A percentile compares a stretch with the other conserved stretches of the same genome.
Evolutionary conservation across 129 eudicot genomes (phyloP).

Genomic region (Cynara cardunculus): DNA sequence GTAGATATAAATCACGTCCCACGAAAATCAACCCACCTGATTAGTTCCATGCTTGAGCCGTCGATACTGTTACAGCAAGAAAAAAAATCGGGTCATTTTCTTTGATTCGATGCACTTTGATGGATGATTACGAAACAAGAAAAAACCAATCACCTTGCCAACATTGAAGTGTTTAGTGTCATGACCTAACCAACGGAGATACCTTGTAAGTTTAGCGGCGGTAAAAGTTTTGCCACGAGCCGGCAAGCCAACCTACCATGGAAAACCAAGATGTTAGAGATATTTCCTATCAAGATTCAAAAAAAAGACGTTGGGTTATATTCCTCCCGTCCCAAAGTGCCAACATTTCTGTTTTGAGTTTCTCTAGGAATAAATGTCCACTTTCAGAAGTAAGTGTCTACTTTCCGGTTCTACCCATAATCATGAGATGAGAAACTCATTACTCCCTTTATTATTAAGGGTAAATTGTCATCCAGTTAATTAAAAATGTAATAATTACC

Average conservation of each 20-base stretch:
- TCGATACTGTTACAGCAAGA: conserved; percentile 68
- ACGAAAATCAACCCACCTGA: conserved; percentile 52
- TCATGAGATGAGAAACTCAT: background rate
- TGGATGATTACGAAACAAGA: background rate
- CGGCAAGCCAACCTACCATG: conserved; percentile 88
- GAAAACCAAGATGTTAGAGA: background rate
- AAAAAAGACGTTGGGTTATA: background rate
- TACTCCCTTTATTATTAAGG: background rate
- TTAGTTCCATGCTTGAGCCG: conserved; percentile 92
- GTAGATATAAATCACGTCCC: background rate
- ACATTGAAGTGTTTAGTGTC: conserved; percentile 98
- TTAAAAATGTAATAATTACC: background rate
- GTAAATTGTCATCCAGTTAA: background rate
- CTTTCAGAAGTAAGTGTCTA: background rate
- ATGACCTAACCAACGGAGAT: conserved; percentile 99
- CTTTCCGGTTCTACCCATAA: background rate
- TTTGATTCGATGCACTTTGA: conserved; percentile 8
- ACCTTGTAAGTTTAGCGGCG: conserved; percentile 95
- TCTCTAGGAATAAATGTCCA: background rate
- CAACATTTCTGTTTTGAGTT: background rate
- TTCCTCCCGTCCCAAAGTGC: background rate
- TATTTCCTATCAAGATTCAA: background rate
- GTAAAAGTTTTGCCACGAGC: conserved; percentile 99
- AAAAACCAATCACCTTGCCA: conserved; percentile 68
- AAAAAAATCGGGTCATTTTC: conserved; percentile 15